Base-by-base conservation (phyloP, 2,329 filamentous ascomycete species). In the Pseudogymnoascus sp. region DNA sequence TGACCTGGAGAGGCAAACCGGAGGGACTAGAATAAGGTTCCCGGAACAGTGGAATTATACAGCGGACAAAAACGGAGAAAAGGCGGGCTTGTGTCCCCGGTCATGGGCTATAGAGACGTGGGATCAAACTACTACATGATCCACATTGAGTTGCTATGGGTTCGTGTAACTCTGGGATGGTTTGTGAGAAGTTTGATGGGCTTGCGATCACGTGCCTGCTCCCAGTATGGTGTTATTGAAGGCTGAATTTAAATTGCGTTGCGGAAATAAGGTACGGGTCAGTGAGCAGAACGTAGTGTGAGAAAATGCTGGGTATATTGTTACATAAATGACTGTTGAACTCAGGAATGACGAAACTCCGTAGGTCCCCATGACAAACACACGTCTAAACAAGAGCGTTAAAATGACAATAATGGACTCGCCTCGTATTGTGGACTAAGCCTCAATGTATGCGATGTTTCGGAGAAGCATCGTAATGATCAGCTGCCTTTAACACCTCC, bases 401-500 rank as follows among this genome's bases (percentile, higher is more conserved):
- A 17, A 56, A 56, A 56, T 15, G n/a, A 56, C 17, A 56, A 33
- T 56, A 19, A 56, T 56, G 50, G 26, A 56, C 50, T 33, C 10
- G 26, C 50, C 29, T 56, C 29, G 10, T 33, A 56, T 33, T 33
- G 29, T 56, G 29, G 50, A 19, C 26, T 13, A 33, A 33, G 26
- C 50, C 50, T 33, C 50, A 56, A 33, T 33, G 17, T 21, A 29
- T 56, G 29, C 17, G 50, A 33, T 33, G 29, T 5, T 33, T 33
- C n/a, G 13, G 10, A 13, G 50, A 56, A 33, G 50, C 50, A 33
- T 33, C 50, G 50, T 56, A 56, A 33, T 62, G 21, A 53, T 37
- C 10, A 33, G 31, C 11, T 9, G 31, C 53, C 61, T 38, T 42
- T 17, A 35, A 37, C 19, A 66, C 31, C 23, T 68, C 67, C 38